Base-by-base conservation (phyloP, 2,329 filamentous ascomycete genomes). In the Penicillium concentricum region DNA sequence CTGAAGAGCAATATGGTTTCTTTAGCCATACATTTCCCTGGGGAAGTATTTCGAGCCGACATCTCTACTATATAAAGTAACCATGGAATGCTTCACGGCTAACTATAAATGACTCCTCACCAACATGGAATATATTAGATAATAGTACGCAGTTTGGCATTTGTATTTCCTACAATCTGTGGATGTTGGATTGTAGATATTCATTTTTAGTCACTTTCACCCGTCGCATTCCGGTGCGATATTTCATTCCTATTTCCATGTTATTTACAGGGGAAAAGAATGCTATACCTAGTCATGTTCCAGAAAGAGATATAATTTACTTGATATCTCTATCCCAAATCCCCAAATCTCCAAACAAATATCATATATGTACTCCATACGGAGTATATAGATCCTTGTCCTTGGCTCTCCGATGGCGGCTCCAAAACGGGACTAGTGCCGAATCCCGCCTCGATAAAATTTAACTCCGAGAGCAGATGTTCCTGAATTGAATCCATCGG, bases 401-500 rank as follows among this genome's bases (percentile, higher is more conserved):
- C 44, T 41, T 54, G 44, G 37, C 37, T 38, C 63, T 65, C 62
- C 64, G 64, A 66, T 62, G 57, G 62, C 64, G 64, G 64, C 41
- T 44, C 62, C 63, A 18, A 56, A 64, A 58, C 20, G 51, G 61
- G 64, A 59, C 61, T 66, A 66, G 64, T 62, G 64, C 42, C 55
- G 52, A 59, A 48, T 44, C 56, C 51, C n/a, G n/a, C n/a, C 48
- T 56, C 54, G 57, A 61, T 65, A 65, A 65, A 66, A 62, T 65
- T 66, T 63, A 61, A 54, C 37, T 55, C 51, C 50, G 56, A 49
- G 56, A 49, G 54, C 47, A 53, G 53, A 58, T 49, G 56, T 61
- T 64, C 61, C 58, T 64, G 62, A 58, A 49, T 50, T 63, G 60
- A 58, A 51, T 49, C 41, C 46, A 55, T 57, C 54, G 42, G 54